Percentiles rank a stretch among this genome's conserved stretches.
Evolutionary conservation across 1,284 basidiomycete species (phyloP).

Genomic region (Microbotryum violaceum): DNA sequence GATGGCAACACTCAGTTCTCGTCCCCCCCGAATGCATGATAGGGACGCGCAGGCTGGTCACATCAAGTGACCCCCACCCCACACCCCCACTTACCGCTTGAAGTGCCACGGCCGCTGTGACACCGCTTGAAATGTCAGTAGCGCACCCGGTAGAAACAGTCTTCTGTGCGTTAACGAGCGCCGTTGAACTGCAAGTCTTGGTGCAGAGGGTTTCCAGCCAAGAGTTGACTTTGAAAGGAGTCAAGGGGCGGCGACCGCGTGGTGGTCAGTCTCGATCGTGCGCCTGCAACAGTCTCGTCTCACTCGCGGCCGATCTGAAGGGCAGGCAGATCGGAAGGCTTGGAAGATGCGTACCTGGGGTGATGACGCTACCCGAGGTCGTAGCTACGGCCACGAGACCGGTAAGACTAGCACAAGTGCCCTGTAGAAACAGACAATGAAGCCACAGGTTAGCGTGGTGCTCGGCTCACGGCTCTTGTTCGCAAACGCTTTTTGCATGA

Average conservation of each 20-base stretch:
- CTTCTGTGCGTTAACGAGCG: slow-evolving; percentile 11
- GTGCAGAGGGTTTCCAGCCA: slow-evolving; percentile 15
- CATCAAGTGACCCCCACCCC: background rate
- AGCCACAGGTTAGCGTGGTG: no score
- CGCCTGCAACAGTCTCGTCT: no score
- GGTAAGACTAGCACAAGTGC: slow-evolving; percentile 6
- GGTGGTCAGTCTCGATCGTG: no score
- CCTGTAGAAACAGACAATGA: no score
- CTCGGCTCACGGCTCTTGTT: no score
- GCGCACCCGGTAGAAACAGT: slow-evolving; percentile 16
- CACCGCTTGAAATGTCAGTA: slow-evolving; percentile 5
- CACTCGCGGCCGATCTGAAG: background rate
- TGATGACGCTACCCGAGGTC: background rate
- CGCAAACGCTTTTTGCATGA: no score
- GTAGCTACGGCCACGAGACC: slow-evolving; percentile 9
- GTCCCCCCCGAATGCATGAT: background rate
- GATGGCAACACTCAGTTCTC: slow-evolving; percentile 4
- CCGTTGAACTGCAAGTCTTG: slow-evolving; percentile 2
- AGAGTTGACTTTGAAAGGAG: slow-evolving; percentile 4
- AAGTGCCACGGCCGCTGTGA: slow-evolving; percentile 9
- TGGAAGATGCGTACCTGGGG: slow-evolving; percentile 7
- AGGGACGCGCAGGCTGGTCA: background rate
- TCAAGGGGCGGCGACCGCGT: no score
- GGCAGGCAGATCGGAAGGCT: background rate
- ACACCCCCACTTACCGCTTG: background rate